Conservation (phyloP, 192 early-diverging fungal genomes). For the Coemansia sp. region DNA sequence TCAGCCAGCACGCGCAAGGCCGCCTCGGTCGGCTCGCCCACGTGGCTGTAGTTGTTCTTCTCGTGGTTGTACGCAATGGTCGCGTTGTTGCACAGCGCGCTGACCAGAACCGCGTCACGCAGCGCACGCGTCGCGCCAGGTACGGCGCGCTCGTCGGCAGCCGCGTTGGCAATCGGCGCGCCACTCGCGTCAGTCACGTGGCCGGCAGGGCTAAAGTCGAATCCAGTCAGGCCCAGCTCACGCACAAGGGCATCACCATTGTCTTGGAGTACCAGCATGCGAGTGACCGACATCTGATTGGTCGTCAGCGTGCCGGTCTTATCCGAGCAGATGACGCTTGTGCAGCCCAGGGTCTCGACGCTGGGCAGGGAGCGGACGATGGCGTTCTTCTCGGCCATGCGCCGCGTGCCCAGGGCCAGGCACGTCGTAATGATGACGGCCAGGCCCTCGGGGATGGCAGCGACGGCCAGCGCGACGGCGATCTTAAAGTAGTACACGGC, state of each 20-base stretch:
- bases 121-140: constrained; percentile 70
- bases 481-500: constrained; percentile 99
- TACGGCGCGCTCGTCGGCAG: constrained; percentile 59
- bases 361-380: constrained; percentile 90
- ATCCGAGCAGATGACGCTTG: constrained; percentile 97
- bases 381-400: constrained; percentile 94
- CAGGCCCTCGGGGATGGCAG: constrained; percentile 98
- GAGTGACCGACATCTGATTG: constrained; percentile 94
- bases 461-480: constrained; percentile 96
- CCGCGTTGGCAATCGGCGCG: constrained; percentile 53
- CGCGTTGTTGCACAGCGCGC: constrained; percentile 91
- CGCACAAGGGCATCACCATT: constrained; percentile 23
- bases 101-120: constrained; percentile 56
- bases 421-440: constrained; percentile 99
- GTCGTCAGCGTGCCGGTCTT: constrained; percentile 99
- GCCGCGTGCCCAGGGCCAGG: constrained; percentile 93
- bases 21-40: constrained; percentile 99
- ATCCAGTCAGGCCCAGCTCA: constrained; percentile 81
- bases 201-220: constrained; percentile 86
- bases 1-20: constrained; percentile 92
- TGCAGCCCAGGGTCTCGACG: constrained; percentile 97
- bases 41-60: constrained; percentile 63
- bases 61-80: constrained; percentile 78
- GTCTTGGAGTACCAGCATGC: constrained; percentile 46
- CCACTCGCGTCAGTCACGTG: constrained; percentile 57